Conservation (phyloP, 1,284 basidiomycete species). For the Irpex rosettiformis region DNA sequence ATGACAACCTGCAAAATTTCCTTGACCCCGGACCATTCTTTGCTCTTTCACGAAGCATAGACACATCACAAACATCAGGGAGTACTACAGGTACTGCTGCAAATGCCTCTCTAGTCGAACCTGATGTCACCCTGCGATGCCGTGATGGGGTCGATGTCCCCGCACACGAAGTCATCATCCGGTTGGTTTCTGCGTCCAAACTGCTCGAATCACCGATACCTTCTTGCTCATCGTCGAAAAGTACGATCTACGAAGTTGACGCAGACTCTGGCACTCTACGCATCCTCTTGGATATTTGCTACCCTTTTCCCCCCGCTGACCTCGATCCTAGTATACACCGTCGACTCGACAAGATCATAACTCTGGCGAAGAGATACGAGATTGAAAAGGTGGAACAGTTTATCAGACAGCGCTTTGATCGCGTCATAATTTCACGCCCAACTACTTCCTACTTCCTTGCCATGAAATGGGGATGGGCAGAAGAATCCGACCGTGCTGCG, state of each 20-base stretch:
- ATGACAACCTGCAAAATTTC: neutral
- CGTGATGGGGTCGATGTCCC: constrained; percentile 4
- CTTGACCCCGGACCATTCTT: neutral
- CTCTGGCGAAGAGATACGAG: constrained; percentile 7
- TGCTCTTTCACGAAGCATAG: neutral
- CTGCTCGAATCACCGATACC: constrained; percentile 1
- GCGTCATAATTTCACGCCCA: neutral
- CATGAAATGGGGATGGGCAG: constrained; percentile 7
- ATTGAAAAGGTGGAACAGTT: neutral
- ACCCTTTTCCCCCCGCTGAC: neutral
- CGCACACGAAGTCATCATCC: constrained; percentile 6
- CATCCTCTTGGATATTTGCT: neutral
- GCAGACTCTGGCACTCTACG: neutral
- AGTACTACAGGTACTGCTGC: too few relatives aligned
- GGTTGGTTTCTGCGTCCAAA: neutral
- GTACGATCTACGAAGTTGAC: constrained; percentile 3
- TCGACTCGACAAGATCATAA: neutral
- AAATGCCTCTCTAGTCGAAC: neutral
- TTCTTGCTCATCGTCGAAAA: neutral
- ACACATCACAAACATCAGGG: too few relatives aligned
- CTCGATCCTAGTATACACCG: neutral
- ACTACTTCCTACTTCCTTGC: constrained; percentile 11
- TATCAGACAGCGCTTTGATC: neutral
- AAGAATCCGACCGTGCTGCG: constrained; percentile 5
- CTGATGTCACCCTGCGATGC: constrained; percentile 6